phyloP scores from a whole-genome alignment of 306 rosid genomes.

The Dalbergia cultrata region DNA sequence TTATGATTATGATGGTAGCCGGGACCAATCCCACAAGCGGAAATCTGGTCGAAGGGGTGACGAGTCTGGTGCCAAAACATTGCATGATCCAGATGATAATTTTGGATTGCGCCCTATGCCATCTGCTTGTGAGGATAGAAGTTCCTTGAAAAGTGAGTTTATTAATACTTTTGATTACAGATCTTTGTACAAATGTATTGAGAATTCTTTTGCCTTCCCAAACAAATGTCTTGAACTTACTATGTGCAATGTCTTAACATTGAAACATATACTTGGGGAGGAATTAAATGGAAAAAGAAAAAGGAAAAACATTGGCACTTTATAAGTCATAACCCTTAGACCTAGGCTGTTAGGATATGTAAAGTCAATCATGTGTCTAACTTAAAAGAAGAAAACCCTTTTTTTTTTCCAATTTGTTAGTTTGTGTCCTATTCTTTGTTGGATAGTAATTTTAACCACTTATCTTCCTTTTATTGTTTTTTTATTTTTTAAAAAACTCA shows the following conservation, averaged over 20 bases:
- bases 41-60: conserved; percentile 70
- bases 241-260: conserved; percentile 16
- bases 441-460: conserved; percentile 21
- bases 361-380: conserved; percentile 23
- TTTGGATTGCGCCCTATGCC: conserved; percentile 67
- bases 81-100: conserved; percentile 76
- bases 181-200: not conserved
- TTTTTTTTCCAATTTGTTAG: conserved; percentile 20
- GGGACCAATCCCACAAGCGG: conserved; percentile 68
- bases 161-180: conserved; percentile 12
- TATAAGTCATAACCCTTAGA: conserved; percentile 10
- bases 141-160: conserved; percentile 83
- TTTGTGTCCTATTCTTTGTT: conserved; percentile 27
- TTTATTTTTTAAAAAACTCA: conserved; percentile 23
- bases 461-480: not conserved
- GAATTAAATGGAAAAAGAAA: conserved; percentile 10
- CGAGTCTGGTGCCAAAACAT: conserved; percentile 66
- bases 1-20: conserved; percentile 74
- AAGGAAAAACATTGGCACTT: not conserved
- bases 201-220: not conserved
- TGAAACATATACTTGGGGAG: conserved; percentile 15
- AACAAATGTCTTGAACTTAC: conserved; percentile 5
- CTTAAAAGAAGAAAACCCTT: conserved; percentile 13
- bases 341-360: conserved; percentile 16
- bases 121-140: conserved; percentile 78